Percentiles rank a stretch among this genome's conserved stretches.
Conservation (phyloP, 179 eudicot species). For the Carnegiea gigantea region DNA sequence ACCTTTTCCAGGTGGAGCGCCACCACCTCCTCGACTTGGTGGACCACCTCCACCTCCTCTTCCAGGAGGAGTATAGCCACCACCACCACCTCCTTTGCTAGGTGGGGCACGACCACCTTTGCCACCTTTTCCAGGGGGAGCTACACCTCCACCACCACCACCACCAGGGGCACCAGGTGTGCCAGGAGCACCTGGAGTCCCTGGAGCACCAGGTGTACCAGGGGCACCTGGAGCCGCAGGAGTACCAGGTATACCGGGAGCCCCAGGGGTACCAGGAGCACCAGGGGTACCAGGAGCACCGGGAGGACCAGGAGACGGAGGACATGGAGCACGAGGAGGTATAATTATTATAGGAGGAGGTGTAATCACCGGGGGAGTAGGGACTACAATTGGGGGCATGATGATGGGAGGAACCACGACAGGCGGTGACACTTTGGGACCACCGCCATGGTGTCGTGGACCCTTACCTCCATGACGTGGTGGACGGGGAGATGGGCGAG, state of each 20-base stretch:
- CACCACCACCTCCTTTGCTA: constrained; percentile 12
- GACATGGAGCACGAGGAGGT: constrained; percentile 23
- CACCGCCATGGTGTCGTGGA: constrained; percentile 41
- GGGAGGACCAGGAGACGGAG: too few relatives aligned
- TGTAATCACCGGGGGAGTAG: constrained; percentile 24
- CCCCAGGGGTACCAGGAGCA: constrained; percentile 26
- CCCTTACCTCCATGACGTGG: constrained; percentile 33
- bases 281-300: constrained; percentile 20
- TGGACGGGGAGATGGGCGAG: constrained; percentile 28
- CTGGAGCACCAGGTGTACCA: constrained; percentile 35
- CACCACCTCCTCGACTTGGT: too few relatives aligned
- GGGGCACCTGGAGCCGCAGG: constrained; percentile 30
- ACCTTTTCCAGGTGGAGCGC: constrained; percentile 31
- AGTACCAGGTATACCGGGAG: constrained; percentile 31
- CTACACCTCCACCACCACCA: not conserved
- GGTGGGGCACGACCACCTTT: not conserved
- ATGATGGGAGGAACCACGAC: constrained; percentile 32
- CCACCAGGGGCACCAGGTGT: constrained; percentile 15
- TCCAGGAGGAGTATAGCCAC: constrained; percentile 10
- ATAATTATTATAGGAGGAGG: constrained; percentile 38
- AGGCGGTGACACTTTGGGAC: constrained; percentile 34
- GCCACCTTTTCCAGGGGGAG: constrained; percentile 8
- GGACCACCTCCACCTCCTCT: constrained; percentile 16
- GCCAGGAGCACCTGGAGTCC: constrained; percentile 25
- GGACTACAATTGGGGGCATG: constrained; percentile 27